Conservation (phyloP, 2,329 filamentous ascomycete species). For the Diaporthe velutina region DNA sequence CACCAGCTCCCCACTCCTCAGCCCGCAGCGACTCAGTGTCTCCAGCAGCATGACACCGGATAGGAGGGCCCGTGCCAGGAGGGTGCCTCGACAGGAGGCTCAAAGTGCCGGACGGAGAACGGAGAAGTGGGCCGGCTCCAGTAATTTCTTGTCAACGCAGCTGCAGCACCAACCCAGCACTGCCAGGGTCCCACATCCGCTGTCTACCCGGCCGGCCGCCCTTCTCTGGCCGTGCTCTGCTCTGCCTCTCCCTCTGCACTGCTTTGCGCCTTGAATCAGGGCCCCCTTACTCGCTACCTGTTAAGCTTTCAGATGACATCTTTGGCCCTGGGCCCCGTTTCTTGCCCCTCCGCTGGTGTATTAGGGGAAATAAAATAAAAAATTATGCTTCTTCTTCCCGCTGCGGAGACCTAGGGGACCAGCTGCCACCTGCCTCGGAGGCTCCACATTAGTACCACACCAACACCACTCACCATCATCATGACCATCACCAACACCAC, state of each 20-base stretch:
- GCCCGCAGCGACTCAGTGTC: constrained; percentile 22
- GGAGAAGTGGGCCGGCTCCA: constrained; percentile 23
- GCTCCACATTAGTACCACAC: background rate
- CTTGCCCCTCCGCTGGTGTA: background rate
- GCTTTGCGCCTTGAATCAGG: constrained; percentile 17
- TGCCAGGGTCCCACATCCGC: background rate
- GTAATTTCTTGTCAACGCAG: constrained; percentile 4
- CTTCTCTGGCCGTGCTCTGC: background rate
- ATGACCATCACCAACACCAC: background rate
- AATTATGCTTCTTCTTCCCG: constrained; percentile 28
- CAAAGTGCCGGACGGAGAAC: constrained; percentile 28
- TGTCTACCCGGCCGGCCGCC: constrained; percentile 5
- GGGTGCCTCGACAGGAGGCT: constrained; percentile 19
- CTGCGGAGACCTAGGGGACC: constrained; percentile 23
- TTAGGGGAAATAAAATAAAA: constrained; percentile 21
- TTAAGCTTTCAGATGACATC: constrained; percentile 28
- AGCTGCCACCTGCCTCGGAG: constrained; percentile 18
- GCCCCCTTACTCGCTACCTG: constrained; percentile 30
- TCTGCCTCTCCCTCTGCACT: background rate
- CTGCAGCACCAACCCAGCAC: constrained; percentile 3
- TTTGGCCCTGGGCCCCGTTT: constrained; percentile 12
- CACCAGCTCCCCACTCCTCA: constrained; percentile 22
- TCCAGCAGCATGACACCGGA: constrained; percentile 31
- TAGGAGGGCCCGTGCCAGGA: constrained; percentile 20
- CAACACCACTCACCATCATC: background rate